Evolutionary conservation across 164 flowering plant genomes (phyloP), one percentile per base, ranked within the genome.

Genomic region (Umbellularia californica): DNA sequence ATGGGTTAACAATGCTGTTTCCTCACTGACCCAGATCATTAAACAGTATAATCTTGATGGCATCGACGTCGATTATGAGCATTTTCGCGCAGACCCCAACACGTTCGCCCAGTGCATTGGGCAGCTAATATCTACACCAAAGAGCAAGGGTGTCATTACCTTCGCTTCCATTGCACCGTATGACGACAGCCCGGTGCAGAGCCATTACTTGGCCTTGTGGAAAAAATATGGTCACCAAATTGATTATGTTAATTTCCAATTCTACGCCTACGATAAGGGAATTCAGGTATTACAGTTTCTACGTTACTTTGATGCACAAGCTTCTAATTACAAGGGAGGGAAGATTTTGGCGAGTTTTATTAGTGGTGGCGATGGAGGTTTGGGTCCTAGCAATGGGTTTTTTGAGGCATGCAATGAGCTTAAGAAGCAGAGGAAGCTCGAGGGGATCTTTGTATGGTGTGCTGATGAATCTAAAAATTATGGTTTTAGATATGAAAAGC

Each of bases 1-100:
- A 0, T 89, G 93, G 93, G 89, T 89, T 30, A 68, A 82, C 1
- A 92, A 89, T 74, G 92, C 94, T 3, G 88, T 89, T 24, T 65
- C 84, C 67, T 88, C 93, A 0, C 82, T 88, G 68, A 85, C 88
- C 24, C 14, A 51, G 1, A 88, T 90, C 71, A 83, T 90, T 69
- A 25, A 80, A 4, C 27, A 79, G 9, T 84, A 85, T 50, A 28
- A 86, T 63, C 28, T 87, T 22, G 90, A 87, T 65, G 91, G 91
- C 12, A 82, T 87, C 15, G 88, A 87, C 65, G 81, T 85, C 17
- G 88, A 88, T 51, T 85, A 88, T 23, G 90, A 84, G 70, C 88
- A 87, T 71, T 87, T 86, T 70, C 51, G 55, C 0, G 60, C 80
- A 1, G 84, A 81, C 52, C 80, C 87, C 13, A 13, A 76, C 22